A percentile compares a stretch with the other conserved stretches of the same genome.
Conservation (phyloP, 148 eudicot genomes). For the Chenopodium berlandieri region DNA sequence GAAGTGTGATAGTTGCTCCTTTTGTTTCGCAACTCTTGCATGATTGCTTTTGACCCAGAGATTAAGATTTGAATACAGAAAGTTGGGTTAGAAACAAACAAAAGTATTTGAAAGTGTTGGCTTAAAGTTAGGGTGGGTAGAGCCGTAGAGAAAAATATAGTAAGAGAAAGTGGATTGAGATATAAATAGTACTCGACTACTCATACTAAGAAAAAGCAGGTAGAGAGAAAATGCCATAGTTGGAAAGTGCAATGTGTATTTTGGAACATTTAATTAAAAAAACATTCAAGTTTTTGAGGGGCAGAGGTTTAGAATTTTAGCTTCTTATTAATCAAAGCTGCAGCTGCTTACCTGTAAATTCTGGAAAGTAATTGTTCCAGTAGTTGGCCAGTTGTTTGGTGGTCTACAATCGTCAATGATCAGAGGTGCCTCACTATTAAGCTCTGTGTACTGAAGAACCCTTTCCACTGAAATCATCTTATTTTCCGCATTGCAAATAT, state of each 20-base stretch:
- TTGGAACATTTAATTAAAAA: not conserved
- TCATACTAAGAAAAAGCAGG: not conserved
- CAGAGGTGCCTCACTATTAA: conserved; percentile 80
- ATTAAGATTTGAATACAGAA: not conserved
- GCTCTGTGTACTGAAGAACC: conserved; percentile 84
- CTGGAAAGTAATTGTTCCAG: conserved; percentile 69
- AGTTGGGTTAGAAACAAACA: not conserved
- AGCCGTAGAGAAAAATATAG: no score
- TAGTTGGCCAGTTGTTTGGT: conserved; percentile 74
- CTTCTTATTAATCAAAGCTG: not conserved
- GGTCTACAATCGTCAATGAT: conserved; percentile 62
- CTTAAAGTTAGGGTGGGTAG: no score
- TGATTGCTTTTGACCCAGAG: not conserved
- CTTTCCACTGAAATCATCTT: conserved; percentile 99
- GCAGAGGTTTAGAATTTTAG: not conserved
- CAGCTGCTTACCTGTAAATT: conserved; percentile 65
- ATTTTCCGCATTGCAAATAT: conserved; percentile 93
- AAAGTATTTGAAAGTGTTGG: not conserved
- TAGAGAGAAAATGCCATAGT: not conserved
- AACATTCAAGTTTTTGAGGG: not conserved
- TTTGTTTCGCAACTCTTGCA: not conserved
- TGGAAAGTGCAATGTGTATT: not conserved
- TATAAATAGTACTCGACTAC: no score
- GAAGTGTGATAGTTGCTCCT: not conserved
- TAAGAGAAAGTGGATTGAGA: not conserved